phyloP scores from a whole-genome alignment of 768 basidiomycete species.

The Pulveroboletus sp. region DNA sequence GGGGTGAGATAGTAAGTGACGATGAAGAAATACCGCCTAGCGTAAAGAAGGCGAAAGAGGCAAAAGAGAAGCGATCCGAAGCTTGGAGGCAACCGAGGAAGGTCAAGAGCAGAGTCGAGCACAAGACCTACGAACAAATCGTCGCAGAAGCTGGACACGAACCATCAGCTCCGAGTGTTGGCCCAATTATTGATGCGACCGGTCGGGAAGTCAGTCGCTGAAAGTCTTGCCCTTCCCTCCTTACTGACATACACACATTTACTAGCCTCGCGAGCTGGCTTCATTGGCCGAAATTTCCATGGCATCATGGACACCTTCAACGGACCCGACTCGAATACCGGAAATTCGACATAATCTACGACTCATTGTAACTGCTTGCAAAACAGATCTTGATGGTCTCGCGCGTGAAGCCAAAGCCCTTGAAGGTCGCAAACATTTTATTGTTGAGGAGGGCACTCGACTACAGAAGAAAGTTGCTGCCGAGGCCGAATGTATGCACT shows the following conservation, averaged over 20 bases:
- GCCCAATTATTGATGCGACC: constrained; percentile 91
- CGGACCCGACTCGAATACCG: constrained; percentile 84
- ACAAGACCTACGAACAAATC: constrained; percentile 97
- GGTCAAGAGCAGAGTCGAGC: constrained; percentile 78
- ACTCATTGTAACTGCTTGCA: constrained; percentile 78
- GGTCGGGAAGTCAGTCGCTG: constrained; percentile 73
- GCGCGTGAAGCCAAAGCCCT: constrained; percentile 86
- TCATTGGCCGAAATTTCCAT: constrained; percentile 75
- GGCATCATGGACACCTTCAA: constrained; percentile 81
- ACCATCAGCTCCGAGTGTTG: constrained; percentile 51
- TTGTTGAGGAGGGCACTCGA: constrained; percentile 64
- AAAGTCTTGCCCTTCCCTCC: not conserved
- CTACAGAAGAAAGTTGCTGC: constrained; percentile 66
- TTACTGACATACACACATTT: constrained; percentile 7
- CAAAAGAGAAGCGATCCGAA: constrained; percentile 64
- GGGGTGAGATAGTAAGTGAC: constrained; percentile 71
- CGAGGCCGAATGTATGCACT: constrained; percentile 67
- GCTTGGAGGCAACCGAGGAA: constrained; percentile 86
- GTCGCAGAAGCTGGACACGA: constrained; percentile 80
- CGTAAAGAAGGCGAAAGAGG: constrained; percentile 42
- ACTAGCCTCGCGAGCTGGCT: constrained; percentile 79
- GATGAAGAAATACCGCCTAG: constrained; percentile 46
- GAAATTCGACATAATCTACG: constrained; percentile 96
- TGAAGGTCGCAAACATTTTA: constrained; percentile 72
- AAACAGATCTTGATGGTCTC: constrained; percentile 80